Base-by-base conservation (phyloP, 441 rosid species). In the Gossypium davidsonii region DNA sequence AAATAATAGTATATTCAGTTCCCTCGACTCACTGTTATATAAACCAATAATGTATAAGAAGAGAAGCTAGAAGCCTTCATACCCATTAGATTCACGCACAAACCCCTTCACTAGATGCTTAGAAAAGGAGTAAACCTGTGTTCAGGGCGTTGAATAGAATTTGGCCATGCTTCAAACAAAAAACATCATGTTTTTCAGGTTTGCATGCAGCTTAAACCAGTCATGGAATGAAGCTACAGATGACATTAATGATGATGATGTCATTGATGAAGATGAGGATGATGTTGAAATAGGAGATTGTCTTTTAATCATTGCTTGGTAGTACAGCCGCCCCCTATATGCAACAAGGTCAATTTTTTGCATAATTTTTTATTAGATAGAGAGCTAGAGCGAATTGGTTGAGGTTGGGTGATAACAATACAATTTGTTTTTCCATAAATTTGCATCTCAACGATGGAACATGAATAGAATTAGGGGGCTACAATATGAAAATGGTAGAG, bases 111-210 rank as follows among this genome's bases (percentile, higher is more conserved):
- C 78, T 44, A 60, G 48, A 21, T 10, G 31, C 11, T 26, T 74
- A 67, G 57, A 39, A 81, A 78, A 72, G 77, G 79, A 71, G 80
- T 55, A 15, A 64, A 53, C 64, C 59, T 61, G 78, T 44, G 65
- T 56, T 15, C 26, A 9, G 59, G 57, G 44, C 62, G 64, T 61
- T 73, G 25, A 3, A 42, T 8, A 18, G n/a, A 56, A 17, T 18
- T 5, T 12, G 28, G 31, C 46, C 71, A 56, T 53, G 65, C 53
- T 4, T 48, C 42, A 48, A 69, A 92, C 76, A 62, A 94, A 94
- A 73, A 86, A 92, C 97, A 94, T 94, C 2, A 80, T 67, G 74
- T 89, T 87, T 67, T 92, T 88, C 60, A 91, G 76, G 65, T 86
- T 83, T 5, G 81, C 23, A 59, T 94, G 97, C 79, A 92, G 79